phyloP scores from a whole-genome alignment of 768 basidiomycete species.

The Amanita exitialis region DNA sequence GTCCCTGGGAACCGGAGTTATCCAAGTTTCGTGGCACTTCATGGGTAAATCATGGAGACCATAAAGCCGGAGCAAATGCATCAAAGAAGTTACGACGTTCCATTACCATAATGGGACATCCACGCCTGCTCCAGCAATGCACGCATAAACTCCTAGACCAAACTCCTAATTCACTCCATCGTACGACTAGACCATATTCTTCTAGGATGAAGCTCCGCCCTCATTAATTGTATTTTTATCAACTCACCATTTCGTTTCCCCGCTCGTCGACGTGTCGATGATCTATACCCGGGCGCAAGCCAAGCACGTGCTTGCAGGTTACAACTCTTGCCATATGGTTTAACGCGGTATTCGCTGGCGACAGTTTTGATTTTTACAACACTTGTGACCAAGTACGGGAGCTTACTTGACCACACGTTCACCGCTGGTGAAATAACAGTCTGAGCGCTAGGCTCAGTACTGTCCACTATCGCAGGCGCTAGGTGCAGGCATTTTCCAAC shows the following conservation, averaged over 20 bases:
- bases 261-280: not conserved
- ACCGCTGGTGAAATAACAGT: not conserved
- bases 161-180: not conserved
- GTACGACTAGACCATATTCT: not conserved
- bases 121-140: not conserved
- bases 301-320: not conserved
- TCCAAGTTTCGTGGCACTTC: conserved; percentile 55
- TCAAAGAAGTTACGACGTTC: not conserved
- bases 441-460: not conserved
- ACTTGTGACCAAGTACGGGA: not conserved
- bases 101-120: not conserved
- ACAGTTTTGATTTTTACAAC: not conserved
- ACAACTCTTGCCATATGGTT: not conserved
- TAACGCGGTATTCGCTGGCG: not conserved
- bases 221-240: not conserved
- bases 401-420: not conserved
- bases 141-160: not conserved
- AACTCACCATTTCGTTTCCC: not conserved
- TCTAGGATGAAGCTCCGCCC: not conserved
- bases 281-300: not conserved
- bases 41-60: conserved; percentile 35
- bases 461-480: not conserved
- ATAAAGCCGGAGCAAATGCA: conserved; percentile 14
- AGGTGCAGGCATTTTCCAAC: no score
- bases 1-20: conserved; percentile 34